Conservation (phyloP, 1,284 basidiomycete species). For the Ustilago lituana region DNA sequence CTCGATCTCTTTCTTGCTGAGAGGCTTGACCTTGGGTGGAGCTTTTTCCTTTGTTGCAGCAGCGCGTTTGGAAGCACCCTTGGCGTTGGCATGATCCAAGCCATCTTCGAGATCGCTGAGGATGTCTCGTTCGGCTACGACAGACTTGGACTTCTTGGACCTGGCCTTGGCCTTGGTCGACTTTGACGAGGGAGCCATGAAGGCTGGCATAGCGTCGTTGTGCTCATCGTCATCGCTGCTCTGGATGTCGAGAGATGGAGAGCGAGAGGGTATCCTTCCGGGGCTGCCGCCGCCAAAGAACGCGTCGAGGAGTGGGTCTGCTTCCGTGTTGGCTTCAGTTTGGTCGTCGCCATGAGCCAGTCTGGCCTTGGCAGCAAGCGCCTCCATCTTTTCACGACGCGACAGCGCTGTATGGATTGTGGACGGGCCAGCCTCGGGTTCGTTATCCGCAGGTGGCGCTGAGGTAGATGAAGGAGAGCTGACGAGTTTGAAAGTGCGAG, state of each 20-base stretch:
- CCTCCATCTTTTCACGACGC: constrained; percentile 30
- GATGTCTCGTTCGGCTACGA: constrained; percentile 20
- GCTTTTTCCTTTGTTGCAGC: constrained; percentile 18
- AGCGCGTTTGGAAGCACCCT: constrained; percentile 25
- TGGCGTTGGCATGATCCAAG: constrained; percentile 21
- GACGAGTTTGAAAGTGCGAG: constrained; percentile 31
- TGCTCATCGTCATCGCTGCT: constrained; percentile 39
- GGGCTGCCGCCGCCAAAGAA: constrained; percentile 24
- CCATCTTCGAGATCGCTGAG: constrained; percentile 36
- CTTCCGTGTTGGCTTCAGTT: not conserved
- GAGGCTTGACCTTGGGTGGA: constrained; percentile 43
- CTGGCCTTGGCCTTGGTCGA: constrained; percentile 2
- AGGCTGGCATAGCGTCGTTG: constrained; percentile 38
- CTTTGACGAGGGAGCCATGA: constrained; percentile 13
- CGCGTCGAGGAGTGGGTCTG: constrained; percentile 25
- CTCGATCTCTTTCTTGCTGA: constrained; percentile 57
- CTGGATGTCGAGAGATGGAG: constrained; percentile 37
- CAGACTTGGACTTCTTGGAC: constrained; percentile 13
- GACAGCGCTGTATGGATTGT: not conserved
- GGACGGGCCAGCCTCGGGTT: constrained; percentile 7
- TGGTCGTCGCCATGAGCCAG: constrained; percentile 16
- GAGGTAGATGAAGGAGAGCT: constrained; percentile 23
- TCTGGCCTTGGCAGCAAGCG: constrained; percentile 29
- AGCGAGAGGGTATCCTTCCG: constrained; percentile 16
- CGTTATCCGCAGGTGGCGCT: not conserved